Conservation (phyloP, 805 yeast species). For the Nakazawaea ernobii region DNA sequence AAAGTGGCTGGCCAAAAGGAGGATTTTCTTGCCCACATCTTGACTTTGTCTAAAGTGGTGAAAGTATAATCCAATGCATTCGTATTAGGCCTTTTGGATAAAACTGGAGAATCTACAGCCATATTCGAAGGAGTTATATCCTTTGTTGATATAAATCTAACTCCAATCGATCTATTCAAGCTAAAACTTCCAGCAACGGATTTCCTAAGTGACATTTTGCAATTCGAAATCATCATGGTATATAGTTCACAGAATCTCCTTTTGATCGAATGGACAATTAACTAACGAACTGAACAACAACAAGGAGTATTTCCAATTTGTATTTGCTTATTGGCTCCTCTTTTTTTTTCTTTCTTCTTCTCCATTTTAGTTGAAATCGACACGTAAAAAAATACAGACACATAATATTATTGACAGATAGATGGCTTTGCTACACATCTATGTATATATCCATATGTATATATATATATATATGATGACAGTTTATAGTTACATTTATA, state of each 20-base stretch:
- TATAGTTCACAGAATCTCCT: too few species aligned
- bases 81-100: constrained; percentile 54
- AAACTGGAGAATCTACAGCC: constrained; percentile 66
- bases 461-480: too few species aligned
- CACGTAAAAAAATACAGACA: background rate
- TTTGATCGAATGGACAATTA: background rate
- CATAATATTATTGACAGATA: too few species aligned
- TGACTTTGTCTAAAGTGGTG: constrained; percentile 75
- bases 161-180: background rate
- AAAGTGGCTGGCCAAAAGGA: constrained; percentile 93
- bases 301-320: background rate
- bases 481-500: too few species aligned
- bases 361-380: background rate
- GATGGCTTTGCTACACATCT: too few species aligned
- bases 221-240: background rate
- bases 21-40: constrained; percentile 89
- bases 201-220: too few species aligned
- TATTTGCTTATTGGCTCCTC: background rate
- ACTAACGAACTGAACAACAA: too few species aligned
- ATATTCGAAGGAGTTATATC: constrained; percentile 42
- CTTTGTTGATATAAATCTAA: constrained; percentile 11
- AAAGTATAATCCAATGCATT: constrained; percentile 73
- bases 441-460: too few species aligned
- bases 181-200: too few species aligned
- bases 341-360: background rate